These are phyloP conservation scores for Phylloporus rhodoxanthus DNA, from an alignment of 768 basidiomycete species.

Conservation along the genomic window DNA sequence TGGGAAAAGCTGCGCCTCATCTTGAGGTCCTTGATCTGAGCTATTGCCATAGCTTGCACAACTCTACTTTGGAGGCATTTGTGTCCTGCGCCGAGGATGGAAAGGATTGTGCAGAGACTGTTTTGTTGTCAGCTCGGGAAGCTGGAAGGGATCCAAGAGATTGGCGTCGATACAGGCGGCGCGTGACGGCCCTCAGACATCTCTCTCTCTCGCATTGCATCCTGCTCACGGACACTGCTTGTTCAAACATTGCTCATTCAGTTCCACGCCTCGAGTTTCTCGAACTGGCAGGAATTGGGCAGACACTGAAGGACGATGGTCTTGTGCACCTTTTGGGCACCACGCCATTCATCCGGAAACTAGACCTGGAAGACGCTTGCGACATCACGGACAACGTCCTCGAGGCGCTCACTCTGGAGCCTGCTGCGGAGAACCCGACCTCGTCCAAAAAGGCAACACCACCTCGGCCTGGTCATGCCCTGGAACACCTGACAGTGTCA, in stretches of 20 bases:
- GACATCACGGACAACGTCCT: conserved; percentile 73
- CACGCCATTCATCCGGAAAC: conserved; percentile 61
- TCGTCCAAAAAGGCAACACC: conserved; percentile 13
- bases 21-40: conserved; percentile 80
- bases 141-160: conserved; percentile 58
- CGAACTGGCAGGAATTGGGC: conserved; percentile 73
- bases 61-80: conserved; percentile 70
- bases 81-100: conserved; percentile 44
- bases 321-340: conserved; percentile 63
- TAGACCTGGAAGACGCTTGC: conserved; percentile 83
- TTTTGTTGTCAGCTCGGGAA: conserved; percentile 55
- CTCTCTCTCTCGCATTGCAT: conserved; percentile 66
- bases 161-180: conserved; percentile 43
- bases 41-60: conserved; percentile 64
- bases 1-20: conserved; percentile 64
- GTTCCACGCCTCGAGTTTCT: conserved; percentile 71
- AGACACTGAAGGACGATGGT: conserved; percentile 66
- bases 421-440: background rate
- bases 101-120: conserved; percentile 31
- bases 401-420: conserved; percentile 50
- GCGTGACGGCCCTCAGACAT: conserved; percentile 67
- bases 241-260: conserved; percentile 63
- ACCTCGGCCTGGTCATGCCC: conserved; percentile 52
- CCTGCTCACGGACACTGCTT: conserved; percentile 68
- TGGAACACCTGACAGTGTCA: conserved; percentile 71